These are phyloP conservation scores for Helotiales sp. DNA, from an alignment of 2,329 filamentous ascomycete species.

Conservation along the genomic window DNA sequence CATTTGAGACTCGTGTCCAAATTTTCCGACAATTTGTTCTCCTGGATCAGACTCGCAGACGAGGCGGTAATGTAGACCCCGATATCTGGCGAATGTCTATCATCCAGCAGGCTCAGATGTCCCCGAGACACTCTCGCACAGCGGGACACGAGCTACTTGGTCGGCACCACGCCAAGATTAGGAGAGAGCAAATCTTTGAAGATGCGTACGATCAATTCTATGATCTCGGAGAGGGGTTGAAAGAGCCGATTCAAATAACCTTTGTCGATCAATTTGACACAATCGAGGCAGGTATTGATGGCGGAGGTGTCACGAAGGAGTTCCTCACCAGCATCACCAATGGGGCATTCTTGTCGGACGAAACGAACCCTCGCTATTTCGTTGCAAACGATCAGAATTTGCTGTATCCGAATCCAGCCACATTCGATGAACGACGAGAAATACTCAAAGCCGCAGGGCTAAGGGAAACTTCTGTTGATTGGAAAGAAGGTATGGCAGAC, in stretches of 20 bases:
- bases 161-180: slow-evolving; percentile 79
- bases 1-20: slow-evolving; percentile 87
- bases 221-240: slow-evolving; percentile 77
- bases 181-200: slow-evolving; percentile 78
- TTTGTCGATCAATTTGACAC: slow-evolving; percentile 92
- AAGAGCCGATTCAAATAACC: slow-evolving; percentile 95
- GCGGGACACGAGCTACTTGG: slow-evolving; percentile 48
- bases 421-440: slow-evolving; percentile 71
- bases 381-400: slow-evolving; percentile 83
- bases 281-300: slow-evolving; percentile 91
- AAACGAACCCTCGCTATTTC: slow-evolving; percentile 67
- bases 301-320: slow-evolving; percentile 96
- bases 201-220: slow-evolving; percentile 89
- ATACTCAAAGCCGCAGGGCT: slow-evolving; percentile 57
- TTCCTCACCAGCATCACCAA: slow-evolving; percentile 88
- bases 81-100: slow-evolving; percentile 75
- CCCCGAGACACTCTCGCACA: slow-evolving; percentile 21
- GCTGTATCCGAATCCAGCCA: slow-evolving; percentile 84
- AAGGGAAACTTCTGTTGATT: slow-evolving; percentile 58
- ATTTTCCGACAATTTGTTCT: slow-evolving; percentile 94
- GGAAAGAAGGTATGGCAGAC: slow-evolving; percentile 60
- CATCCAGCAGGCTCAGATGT: slow-evolving; percentile 47
- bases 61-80: slow-evolving; percentile 74
- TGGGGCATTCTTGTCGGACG: slow-evolving; percentile 74
- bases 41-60: slow-evolving; percentile 75